Percentiles rank a stretch among this genome's conserved stretches.
phyloP scores from a whole-genome alignment of 192 early-diverging fungal genomes.

The Dissophora globulifera region DNA sequence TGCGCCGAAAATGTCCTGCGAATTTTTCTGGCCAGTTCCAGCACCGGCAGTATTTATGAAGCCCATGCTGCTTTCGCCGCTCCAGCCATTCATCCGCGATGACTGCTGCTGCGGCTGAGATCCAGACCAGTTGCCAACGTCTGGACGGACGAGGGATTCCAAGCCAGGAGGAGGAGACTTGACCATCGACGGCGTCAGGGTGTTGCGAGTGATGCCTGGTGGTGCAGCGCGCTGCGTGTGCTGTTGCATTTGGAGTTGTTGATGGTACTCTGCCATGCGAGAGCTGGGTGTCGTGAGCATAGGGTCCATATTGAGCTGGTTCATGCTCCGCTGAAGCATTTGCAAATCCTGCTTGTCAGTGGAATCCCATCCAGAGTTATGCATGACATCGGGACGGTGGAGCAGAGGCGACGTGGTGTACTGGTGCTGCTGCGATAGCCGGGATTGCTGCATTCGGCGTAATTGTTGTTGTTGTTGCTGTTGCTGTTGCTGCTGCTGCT shows the following conservation, averaged over 20 bases:
- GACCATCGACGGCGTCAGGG: slow-evolving; percentile 18
- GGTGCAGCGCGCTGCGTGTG: slow-evolving; percentile 30
- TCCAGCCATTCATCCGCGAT: slow-evolving; percentile 35
- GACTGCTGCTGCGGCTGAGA: slow-evolving; percentile 21
- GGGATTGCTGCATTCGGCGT: slow-evolving; percentile 15
- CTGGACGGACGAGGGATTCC: slow-evolving; percentile 21
- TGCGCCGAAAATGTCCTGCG: slow-evolving; percentile 64
- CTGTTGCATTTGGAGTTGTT: slow-evolving; percentile 38
- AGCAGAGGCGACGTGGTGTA: slow-evolving; percentile 12
- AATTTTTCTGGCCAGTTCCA: slow-evolving; percentile 33
- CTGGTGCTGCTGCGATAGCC: slow-evolving; percentile 24
- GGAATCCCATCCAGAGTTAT: slow-evolving; percentile 18
- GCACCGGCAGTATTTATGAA: slow-evolving; percentile 5
- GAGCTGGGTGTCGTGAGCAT: slow-evolving; percentile 38
- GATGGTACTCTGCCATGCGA: slow-evolving; percentile 47
- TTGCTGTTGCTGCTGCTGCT: slow-evolving; percentile 27
- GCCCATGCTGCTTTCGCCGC: slow-evolving; percentile 11
- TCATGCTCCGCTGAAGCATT: slow-evolving; percentile 25
- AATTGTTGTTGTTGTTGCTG: slow-evolving; percentile 22
- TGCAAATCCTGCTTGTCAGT: slow-evolving; percentile 24
- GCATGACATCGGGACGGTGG: slow-evolving; percentile 19
- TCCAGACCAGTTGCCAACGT: slow-evolving; percentile 23
- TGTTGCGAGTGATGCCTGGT: slow-evolving; percentile 37
- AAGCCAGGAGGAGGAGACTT: slow-evolving; percentile 50
- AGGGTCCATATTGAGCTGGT: slow-evolving; percentile 36